Evolutionary conservation across 495 filamentous ascomycete genomes (phyloP).

Genomic region (Penicillium cosmopolitanum): DNA sequence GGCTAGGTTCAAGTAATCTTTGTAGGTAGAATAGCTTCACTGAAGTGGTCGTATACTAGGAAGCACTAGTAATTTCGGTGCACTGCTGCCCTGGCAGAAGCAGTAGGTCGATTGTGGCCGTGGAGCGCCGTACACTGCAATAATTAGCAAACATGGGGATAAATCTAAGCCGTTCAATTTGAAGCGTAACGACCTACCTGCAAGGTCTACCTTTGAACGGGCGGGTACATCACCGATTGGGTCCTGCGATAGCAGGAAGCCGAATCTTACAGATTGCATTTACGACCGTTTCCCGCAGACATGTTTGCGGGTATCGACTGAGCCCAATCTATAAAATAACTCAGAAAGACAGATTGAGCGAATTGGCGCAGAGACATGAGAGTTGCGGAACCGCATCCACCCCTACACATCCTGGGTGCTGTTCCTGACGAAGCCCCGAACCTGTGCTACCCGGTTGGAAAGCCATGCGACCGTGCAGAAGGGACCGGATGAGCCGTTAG

Average conservation of each 20-base stretch:
- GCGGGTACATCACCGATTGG: slow-evolving; percentile 46
- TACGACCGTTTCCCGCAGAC: slow-evolving; percentile 48
- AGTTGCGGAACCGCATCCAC: slow-evolving; percentile 41
- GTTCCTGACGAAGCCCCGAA: slow-evolving; percentile 56
- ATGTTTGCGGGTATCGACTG: slow-evolving; percentile 44
- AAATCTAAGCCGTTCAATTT: too few relatives aligned
- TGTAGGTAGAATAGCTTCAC: too few relatives aligned
- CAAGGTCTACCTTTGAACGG: slow-evolving; percentile 16
- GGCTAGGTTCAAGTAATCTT: too few relatives aligned
- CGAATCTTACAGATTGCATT: slow-evolving; percentile 56
- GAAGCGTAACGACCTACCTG: too few relatives aligned
- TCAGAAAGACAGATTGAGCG: slow-evolving; percentile 47
- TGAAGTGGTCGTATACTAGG: too few relatives aligned
- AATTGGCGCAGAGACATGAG: slow-evolving; percentile 20
- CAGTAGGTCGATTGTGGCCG: too few relatives aligned
- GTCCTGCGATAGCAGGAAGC: slow-evolving; percentile 55
- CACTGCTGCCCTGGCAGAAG: too few relatives aligned
- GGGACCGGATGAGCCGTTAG: slow-evolving; percentile 37
- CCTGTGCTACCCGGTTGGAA: slow-evolving; percentile 46
- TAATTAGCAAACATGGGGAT: too few relatives aligned
- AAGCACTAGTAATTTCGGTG: too few relatives aligned
- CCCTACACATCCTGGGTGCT: slow-evolving; percentile 54
- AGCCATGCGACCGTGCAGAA: slow-evolving; percentile 51
- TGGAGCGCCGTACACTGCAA: too few relatives aligned
- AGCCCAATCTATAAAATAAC: slow-evolving; percentile 57